Percentiles rank a stretch among this genome's conserved stretches.
Evolutionary conservation across 2,329 filamentous ascomycete species (phyloP).

Genomic region (Emydomyces testavorans): DNA sequence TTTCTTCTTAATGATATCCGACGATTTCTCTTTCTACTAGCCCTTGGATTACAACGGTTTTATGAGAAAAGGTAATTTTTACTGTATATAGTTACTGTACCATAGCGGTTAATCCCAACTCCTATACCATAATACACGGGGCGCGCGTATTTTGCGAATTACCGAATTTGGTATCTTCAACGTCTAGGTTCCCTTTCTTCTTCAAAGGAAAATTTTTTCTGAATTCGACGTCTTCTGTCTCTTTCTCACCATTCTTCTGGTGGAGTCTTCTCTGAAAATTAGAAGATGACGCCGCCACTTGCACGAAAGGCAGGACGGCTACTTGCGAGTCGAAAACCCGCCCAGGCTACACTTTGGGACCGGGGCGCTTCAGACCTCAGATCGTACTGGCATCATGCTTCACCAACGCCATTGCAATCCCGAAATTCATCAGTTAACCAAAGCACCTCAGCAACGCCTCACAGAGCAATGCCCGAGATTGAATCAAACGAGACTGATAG

Average conservation of each 20-base stretch:
- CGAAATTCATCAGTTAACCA: not conserved
- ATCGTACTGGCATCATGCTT: not conserved
- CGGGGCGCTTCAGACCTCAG: not conserved
- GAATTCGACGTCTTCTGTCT: not conserved
- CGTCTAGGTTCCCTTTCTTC: not conserved
- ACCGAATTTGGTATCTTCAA: conserved; percentile 3
- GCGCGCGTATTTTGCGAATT: not conserved
- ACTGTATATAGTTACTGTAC: conserved; percentile 6
- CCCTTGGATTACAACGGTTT: not conserved
- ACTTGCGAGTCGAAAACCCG: not conserved
- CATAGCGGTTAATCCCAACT: conserved; percentile 2
- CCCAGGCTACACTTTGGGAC: not conserved
- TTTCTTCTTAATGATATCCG: not conserved
- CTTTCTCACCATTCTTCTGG: not conserved
- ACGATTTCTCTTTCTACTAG: not conserved
- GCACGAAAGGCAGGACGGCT: not conserved
- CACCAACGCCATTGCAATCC: not conserved
- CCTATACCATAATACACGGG: conserved; percentile 1
- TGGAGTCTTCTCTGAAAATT: not conserved
- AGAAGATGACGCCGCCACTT: not conserved
- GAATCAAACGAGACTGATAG: not conserved
- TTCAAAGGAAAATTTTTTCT: not conserved
- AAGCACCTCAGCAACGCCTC: not conserved
- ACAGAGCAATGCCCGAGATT: not conserved
- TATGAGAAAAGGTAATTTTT: conserved; percentile 3